Percentiles rank a stretch among this genome's conserved stretches.
Evolutionary conservation across 352 stramenopile species (phyloP).

Genomic region (Peronosclerospora sorghi): DNA sequence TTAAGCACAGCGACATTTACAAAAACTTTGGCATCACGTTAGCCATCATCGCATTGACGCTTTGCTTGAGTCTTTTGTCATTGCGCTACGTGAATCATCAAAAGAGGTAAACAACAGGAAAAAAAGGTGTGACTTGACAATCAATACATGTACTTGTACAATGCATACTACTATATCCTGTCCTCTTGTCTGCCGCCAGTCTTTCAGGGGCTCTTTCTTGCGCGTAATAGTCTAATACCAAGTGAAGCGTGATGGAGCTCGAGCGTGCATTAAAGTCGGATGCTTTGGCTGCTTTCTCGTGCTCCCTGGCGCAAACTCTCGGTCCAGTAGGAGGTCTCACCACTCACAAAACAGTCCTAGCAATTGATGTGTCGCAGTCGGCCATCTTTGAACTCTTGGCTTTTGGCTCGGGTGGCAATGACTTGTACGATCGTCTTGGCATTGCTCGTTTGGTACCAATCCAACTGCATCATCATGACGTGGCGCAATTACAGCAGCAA

Average conservation of each 20-base stretch:
- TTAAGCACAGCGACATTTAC: slow-evolving; percentile 24
- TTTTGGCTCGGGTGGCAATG: slow-evolving; percentile 44
- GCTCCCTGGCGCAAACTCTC: slow-evolving; percentile 16
- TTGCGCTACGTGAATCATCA: slow-evolving; percentile 26
- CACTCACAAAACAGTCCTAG: slow-evolving; percentile 24
- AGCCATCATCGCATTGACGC: slow-evolving; percentile 19
- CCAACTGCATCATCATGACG: slow-evolving; percentile 22
- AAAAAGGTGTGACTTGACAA: too few species aligned
- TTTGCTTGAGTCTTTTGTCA: slow-evolving; percentile 6
- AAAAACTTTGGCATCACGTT: slow-evolving; percentile 18
- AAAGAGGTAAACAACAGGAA: slow-evolving; percentile 20
- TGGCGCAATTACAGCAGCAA: background rate
- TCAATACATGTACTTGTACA: too few species aligned
- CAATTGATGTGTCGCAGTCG: slow-evolving; percentile 40
- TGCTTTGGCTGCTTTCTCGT: slow-evolving; percentile 33
- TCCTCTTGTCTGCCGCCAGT: too few species aligned
- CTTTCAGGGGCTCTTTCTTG: too few species aligned
- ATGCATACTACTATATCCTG: too few species aligned
- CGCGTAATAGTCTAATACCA: too few species aligned
- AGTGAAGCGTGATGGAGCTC: slow-evolving; percentile 20
- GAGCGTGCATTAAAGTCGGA: slow-evolving; percentile 40
- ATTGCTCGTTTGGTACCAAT: slow-evolving; percentile 43
- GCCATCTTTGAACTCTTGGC: slow-evolving; percentile 61
- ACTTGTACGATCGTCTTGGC: slow-evolving; percentile 47
- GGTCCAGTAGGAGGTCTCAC: background rate